Conservation (phyloP, 2,329 filamentous ascomycete species). For the Curvularia eragrostidis region DNA sequence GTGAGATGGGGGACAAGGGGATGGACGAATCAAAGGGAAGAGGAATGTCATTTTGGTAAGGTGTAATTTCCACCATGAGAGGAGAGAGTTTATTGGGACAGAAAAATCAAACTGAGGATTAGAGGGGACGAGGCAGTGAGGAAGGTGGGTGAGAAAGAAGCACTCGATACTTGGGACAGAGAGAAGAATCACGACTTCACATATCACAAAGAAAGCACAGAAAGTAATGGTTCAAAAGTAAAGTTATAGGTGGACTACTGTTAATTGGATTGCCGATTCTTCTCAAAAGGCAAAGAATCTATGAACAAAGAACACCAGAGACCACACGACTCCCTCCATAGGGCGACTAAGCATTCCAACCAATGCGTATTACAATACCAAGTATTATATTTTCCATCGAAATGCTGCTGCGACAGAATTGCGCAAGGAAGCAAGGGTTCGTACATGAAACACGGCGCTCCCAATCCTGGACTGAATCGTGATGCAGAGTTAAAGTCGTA, state of each 20-base stretch:
- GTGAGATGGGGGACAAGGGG: too few species aligned
- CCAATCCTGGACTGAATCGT: constrained; percentile 45
- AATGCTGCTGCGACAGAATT: constrained; percentile 39
- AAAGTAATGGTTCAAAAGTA: constrained; percentile 49
- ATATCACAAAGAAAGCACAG: background rate
- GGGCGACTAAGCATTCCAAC: constrained; percentile 40
- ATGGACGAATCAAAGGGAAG: too few species aligned
- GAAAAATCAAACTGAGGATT: too few species aligned
- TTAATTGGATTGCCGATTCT: constrained; percentile 41
- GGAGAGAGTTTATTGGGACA: too few species aligned
- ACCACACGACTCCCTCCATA: constrained; percentile 47
- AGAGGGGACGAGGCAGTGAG: too few species aligned
- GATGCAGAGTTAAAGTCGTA: constrained; percentile 43
- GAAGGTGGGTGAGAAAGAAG: background rate
- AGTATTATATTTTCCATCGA: constrained; percentile 45
- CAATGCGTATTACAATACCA: constrained; percentile 43
- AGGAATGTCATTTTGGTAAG: too few species aligned
- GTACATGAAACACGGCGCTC: constrained; percentile 41
- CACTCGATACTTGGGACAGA: too few species aligned
- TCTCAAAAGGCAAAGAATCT: constrained; percentile 33
- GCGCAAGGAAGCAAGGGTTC: constrained; percentile 33
- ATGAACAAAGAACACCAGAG: constrained; percentile 46
- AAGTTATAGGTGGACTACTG: constrained; percentile 37
- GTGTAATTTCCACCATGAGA: too few species aligned
- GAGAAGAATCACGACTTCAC: too few species aligned